phyloP scores from a whole-genome alignment of 2,329 filamentous ascomycete species.

The Hortaea werneckii region DNA sequence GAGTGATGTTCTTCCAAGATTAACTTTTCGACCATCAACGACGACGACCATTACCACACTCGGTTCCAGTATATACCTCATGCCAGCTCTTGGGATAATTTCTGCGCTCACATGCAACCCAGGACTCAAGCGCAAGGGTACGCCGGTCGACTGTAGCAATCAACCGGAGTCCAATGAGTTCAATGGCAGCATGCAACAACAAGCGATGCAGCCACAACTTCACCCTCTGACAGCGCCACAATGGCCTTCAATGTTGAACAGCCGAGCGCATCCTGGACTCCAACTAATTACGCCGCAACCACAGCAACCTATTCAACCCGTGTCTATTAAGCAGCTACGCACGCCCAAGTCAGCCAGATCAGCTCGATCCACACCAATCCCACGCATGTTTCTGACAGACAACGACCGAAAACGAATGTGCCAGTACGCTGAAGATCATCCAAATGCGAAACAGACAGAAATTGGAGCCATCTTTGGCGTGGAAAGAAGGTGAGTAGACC shows the following conservation, averaged over 20 bases:
- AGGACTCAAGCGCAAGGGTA: constrained; percentile 64
- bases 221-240: constrained; percentile 65
- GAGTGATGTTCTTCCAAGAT: background rate
- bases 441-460: constrained; percentile 85
- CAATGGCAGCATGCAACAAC: constrained; percentile 45
- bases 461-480: constrained; percentile 94
- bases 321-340: constrained; percentile 43
- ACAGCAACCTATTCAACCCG: constrained; percentile 28
- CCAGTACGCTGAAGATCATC: constrained; percentile 82
- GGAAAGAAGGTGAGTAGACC: constrained; percentile 70
- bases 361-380: constrained; percentile 26
- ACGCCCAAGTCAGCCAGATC: constrained; percentile 42
- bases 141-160: constrained; percentile 51
- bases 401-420: constrained; percentile 89
- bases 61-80: constrained; percentile 20
- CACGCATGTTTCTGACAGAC: constrained; percentile 69
- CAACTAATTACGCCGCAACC: constrained; percentile 53
- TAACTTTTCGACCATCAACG: constrained; percentile 18
- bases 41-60: constrained; percentile 16
- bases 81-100: constrained; percentile 14
- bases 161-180: constrained; percentile 44
- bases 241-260: constrained; percentile 77
- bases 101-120: constrained; percentile 48
- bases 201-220: constrained; percentile 44
- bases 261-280: constrained; percentile 47